Base-by-base conservation (phyloP, 352 stramenopile genomes). In the Phytophthora tentaculata region DNA sequence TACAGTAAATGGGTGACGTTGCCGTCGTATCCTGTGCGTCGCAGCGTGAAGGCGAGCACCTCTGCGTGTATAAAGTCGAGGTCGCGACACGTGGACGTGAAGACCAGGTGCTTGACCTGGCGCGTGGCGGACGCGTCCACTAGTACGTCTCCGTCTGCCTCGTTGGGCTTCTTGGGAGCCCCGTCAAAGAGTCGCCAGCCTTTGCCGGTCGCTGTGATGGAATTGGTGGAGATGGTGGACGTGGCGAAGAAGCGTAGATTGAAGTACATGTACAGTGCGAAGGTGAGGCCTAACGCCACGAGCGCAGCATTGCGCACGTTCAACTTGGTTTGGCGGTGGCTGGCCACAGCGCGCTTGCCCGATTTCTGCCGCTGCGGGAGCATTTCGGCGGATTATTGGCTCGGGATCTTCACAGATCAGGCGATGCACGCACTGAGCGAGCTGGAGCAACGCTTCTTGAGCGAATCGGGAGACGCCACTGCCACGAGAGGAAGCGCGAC, bases 1-100 rank as follows among this genome's bases (percentile, higher is more conserved):
- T 94, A 94, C 39, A 93, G 55, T 35, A 93, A 52, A 56, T 96
- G 83, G 6, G 86, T 86, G 17, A 96, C 55, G 41, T 90, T 84
- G 23, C 77, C 72, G 13, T 64, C 61, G 55, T 76, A 96, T 37
- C 80, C 83, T 2, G 74, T 80, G 28, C 72, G 64, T 5, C 88
- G 83, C n/a, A 86, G 64, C 19, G 81, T 89, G 61, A 89, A 89
- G 20, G 83, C 76, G 8, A 96, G 73, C 48, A 94, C 86, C 51
- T 94, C 81, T 10, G 71, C 71, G 57, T 86, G 88, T 19, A 96
- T 62, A 24, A 91, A 66, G 61, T 96, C 86, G 6, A 81, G 45
- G 35, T 85, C 67, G 16, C 74, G 64, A 68, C 88, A 96, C 7
- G 79, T 81, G 13, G 88, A 93, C 56, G 86, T 92, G 74, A 94